Evolutionary conservation across 2,329 filamentous ascomycete species (phyloP), one percentile per base, ranked within the genome.

Genomic region (Peltaster fructicola): DNA sequence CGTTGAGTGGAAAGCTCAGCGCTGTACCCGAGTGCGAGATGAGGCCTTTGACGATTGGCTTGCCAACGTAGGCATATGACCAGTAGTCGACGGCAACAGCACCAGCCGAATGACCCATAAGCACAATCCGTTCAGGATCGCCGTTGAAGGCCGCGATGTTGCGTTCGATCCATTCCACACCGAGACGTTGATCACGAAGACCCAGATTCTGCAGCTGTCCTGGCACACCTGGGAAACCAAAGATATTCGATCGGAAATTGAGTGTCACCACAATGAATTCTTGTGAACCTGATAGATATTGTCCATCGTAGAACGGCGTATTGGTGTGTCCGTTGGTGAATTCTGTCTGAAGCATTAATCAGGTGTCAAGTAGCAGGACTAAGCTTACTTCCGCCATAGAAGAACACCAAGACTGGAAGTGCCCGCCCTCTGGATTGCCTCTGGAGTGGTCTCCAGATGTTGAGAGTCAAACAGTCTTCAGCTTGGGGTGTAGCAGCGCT

Each of bases 121-220:
- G 23, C 6, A 34, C 33, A 17, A 47, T 42, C 6, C 24, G 23
- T 1, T 22, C 22, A 1, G 40, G 29, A 17, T 43, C 57, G 9
- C 65, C 64, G 10, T 61, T 61, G 32, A 68, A 68, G 1, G 44
- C 41, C 6, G 38, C 51, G 13, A 66, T 59, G 36, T 67, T 64
- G 20, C 55, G 47, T 3, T 48, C 48, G 0, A 62, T 42, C 63
- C 63, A 68, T 40, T 65, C 56, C 0, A 67, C 38, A 0, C 59
- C 61, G 8, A 54, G 35, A 2, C 64, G 53, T 35, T 69, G 64
- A 36, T 72, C 65, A 4, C 56, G 49, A 5, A 68, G 41, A 2
- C 61, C 65, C 2, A 62, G 37, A 30, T 68, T 68, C 22, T 52
- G 44, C 1, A 27, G 34, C 21, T 32, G 26, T 13, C 41, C 45